Percentiles rank a stretch among this genome's conserved stretches.
Evolutionary conservation across 2,329 filamentous ascomycete species (phyloP).

Genomic region (Cladosporium sp.): DNA sequence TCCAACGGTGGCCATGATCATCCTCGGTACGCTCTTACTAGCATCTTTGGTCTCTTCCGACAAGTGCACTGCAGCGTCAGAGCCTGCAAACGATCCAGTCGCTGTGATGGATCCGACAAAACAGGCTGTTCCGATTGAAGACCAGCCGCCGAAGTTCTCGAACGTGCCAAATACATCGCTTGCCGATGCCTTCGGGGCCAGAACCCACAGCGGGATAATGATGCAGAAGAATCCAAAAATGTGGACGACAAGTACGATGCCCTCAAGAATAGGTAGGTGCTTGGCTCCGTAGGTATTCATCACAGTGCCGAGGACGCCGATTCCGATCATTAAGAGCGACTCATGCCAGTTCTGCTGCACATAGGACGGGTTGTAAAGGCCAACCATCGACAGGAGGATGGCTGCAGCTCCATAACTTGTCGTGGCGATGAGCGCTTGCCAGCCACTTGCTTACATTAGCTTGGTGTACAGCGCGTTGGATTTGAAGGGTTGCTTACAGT

Average conservation of each 20-base stretch:
- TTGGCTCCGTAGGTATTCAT: constrained; percentile 30
- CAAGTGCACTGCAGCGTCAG: constrained; percentile 28
- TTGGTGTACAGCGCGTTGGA: constrained; percentile 24
- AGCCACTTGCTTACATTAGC: neutral
- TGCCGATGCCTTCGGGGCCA: constrained; percentile 21
- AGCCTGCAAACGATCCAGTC: constrained; percentile 22
- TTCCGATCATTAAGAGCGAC: constrained; percentile 28
- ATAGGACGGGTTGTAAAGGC: constrained; percentile 19
- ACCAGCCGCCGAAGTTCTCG: constrained; percentile 36
- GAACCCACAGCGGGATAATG: constrained; percentile 27
- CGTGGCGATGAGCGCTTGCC: constrained; percentile 11
- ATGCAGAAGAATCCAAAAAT: constrained; percentile 29
- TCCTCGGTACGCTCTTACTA: constrained; percentile 24
- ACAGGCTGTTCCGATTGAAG: constrained; percentile 24
- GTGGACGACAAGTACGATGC: constrained; percentile 27
- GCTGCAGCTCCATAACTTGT: constrained; percentile 5
- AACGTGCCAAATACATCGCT: constrained; percentile 31
- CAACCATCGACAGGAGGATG: constrained; percentile 9
- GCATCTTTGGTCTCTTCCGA: constrained; percentile 29
- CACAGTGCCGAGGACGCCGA: constrained; percentile 32
- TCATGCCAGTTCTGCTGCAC: constrained; percentile 25
- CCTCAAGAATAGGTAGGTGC: constrained; percentile 36
- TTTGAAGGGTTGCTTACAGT: constrained; percentile 35
- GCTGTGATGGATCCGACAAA: constrained; percentile 30
- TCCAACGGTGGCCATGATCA: constrained; percentile 26